A percentile compares a stretch with the other conserved stretches of the same genome.
phyloP scores from a whole-genome alignment of 106 monocot species.

The Acorus gramineus region DNA sequence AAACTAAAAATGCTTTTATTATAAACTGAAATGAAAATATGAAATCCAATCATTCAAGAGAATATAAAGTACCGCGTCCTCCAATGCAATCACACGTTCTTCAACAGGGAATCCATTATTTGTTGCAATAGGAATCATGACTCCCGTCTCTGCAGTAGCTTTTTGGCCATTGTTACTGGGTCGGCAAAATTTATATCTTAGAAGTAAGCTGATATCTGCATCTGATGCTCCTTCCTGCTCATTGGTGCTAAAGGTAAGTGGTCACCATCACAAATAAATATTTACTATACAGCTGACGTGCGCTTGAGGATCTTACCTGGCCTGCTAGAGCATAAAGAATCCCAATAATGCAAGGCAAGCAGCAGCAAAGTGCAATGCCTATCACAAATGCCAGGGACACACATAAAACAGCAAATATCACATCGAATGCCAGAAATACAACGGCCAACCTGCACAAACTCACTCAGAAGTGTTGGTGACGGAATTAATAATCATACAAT shows the following conservation, averaged over 20 bases:
- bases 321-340: slow-evolving; percentile 25
- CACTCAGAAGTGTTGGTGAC: neutral
- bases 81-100: slow-evolving; percentile 15
- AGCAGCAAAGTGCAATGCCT: slow-evolving; percentile 40
- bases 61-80: too few relatives aligned
- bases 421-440: slow-evolving; percentile 38
- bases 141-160: slow-evolving; percentile 26
- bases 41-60: too few relatives aligned
- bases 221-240: slow-evolving; percentile 80
- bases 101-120: slow-evolving; percentile 20
- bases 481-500: too few relatives aligned
- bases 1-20: too few relatives aligned
- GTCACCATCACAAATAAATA: too few relatives aligned
- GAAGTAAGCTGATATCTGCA: slow-evolving; percentile 78
- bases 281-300: neutral
- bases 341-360: slow-evolving; percentile 34
- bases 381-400: slow-evolving; percentile 24
- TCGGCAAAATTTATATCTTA: slow-evolving; percentile 56
- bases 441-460: slow-evolving; percentile 24
- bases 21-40: too few relatives aligned
- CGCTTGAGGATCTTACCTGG: slow-evolving; percentile 11
- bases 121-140: slow-evolving; percentile 54
- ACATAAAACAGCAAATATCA: slow-evolving; percentile 41
- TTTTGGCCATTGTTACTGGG: slow-evolving; percentile 28
- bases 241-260: neutral